Conservation (phyloP, 345 rosid species). For the Abelmoschus esculentus region DNA sequence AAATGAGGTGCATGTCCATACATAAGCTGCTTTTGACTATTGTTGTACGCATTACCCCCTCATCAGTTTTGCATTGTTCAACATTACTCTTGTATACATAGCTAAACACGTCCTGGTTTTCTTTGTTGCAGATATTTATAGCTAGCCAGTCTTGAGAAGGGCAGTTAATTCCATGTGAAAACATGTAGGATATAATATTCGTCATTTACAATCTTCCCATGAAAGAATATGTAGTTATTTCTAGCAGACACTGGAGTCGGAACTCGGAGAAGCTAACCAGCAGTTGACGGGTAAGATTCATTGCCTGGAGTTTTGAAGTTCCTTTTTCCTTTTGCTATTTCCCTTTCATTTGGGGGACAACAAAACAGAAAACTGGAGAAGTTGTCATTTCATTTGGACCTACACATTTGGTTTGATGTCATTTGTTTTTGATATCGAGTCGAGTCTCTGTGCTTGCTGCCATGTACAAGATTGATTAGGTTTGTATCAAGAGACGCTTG, state of each 20-base stretch:
- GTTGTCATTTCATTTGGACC: background rate
- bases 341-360: no score
- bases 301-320: constrained; percentile 2
- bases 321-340: background rate
- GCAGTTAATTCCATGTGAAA: background rate
- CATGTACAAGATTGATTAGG: constrained; percentile 16
- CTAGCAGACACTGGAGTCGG: constrained; percentile 13
- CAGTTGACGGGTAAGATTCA: background rate
- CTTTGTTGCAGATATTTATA: constrained; percentile 22
- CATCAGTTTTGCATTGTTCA: background rate
- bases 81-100: background rate
- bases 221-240: constrained; percentile 16
- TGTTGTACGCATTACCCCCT: background rate
- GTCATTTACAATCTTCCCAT: constrained; percentile 5
- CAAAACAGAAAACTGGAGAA: no score
- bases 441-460: constrained; percentile 11
- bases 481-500: background rate
- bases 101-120: background rate
- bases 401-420: constrained; percentile 7
- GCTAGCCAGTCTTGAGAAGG: constrained; percentile 24
- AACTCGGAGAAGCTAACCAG: constrained; percentile 12
- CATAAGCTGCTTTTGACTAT: no score
- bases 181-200: constrained; percentile 16
- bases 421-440: constrained; percentile 9
- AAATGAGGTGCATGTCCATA: no score